Evolutionary conservation across 169 alveolate genomes (phyloP), one percentile per base, ranked within the genome.

Genomic region (Plasmodium coatneyi): DNA sequence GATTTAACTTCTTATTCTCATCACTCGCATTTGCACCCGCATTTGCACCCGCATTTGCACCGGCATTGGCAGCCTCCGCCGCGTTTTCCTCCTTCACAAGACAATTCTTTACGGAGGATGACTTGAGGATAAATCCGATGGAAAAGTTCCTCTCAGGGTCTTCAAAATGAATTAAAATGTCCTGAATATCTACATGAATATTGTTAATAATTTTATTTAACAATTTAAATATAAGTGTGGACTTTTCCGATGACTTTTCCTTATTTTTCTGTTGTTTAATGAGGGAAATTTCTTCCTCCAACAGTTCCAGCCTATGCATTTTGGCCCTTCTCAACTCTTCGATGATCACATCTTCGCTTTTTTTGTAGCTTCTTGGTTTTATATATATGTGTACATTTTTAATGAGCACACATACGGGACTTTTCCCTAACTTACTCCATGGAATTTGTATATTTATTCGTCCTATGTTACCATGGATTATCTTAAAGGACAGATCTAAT

Each of bases 361-460:
- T 95, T 84, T 95, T 87, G 43, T 80, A 84, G 19, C 95, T 81
- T 39, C 95, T 79, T 25, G 96, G 97, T 81, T 95, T 97, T 32
- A 97, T 92, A 84, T 95, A 92, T 56, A 97, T 80, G 83, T 97
- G 96, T 22, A 96, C 97, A 46, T 95, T 95, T 74, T 96, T 96
- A 28, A 97, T 94, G 30, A 95, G 93, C 19, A 97, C 95, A 89
- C 93, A 90, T n/a, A 97, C 96, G 10, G 98, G 98, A 10, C 96
- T 94, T 25, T 96, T 80, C 39, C 97, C 97, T 72, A 97, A 91
- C 71, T 96, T 95, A 22, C 97, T 93, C 98, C 98, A 97, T 83
- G 98, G 97, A 22, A 97, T 96, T 46, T 92, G 96, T 46, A 97
- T 94, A 16, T 92, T 96, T 72, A 97, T 91, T 52, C 96, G 83